phyloP scores from a whole-genome alignment of 768 basidiomycete genomes.

The Podaxis mareebaensis region DNA sequence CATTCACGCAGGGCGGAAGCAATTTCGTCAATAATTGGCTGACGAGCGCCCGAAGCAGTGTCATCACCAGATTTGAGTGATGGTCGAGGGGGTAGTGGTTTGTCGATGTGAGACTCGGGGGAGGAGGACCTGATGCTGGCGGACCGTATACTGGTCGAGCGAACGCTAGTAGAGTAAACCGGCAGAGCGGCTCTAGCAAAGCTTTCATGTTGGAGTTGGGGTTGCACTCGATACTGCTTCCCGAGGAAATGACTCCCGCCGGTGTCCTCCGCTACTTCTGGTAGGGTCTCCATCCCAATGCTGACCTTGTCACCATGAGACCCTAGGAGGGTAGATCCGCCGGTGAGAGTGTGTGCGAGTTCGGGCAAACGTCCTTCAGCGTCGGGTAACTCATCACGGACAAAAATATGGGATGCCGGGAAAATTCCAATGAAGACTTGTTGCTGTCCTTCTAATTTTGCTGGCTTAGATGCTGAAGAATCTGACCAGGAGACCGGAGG shows the following conservation, averaged over 20 bases:
- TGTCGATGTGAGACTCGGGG: constrained; percentile 61
- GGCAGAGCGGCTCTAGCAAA: constrained; percentile 71
- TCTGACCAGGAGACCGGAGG: constrained; percentile 70
- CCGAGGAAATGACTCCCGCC: constrained; percentile 35
- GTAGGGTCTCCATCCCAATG: constrained; percentile 56
- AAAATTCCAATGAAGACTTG: constrained; percentile 95
- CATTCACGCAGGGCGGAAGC: constrained; percentile 96
- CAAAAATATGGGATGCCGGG: constrained; percentile 83
- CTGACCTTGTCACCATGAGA: constrained; percentile 40
- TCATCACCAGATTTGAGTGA: constrained; percentile 96
- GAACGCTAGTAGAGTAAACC: constrained; percentile 75
- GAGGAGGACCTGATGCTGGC: constrained; percentile 74
- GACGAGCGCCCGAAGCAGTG: constrained; percentile 75
- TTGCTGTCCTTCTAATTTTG: constrained; percentile 73
- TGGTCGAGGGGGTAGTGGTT: constrained; percentile 85
- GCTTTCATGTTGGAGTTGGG: constrained; percentile 74
- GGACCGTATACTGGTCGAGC: constrained; percentile 67
- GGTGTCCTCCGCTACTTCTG: constrained; percentile 62
- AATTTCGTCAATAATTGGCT: constrained; percentile 97
- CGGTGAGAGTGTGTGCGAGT: constrained; percentile 59
- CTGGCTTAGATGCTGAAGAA: constrained; percentile 41
- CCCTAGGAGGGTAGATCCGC: constrained; percentile 32
- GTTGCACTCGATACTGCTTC: constrained; percentile 71
- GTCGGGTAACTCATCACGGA: constrained; percentile 84
- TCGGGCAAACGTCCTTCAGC: constrained; percentile 85